Evolutionary conservation across 2,329 filamentous ascomycete genomes (phyloP), one percentile per base, ranked within the genome.

Genomic region (Laburnicola sp.): DNA sequence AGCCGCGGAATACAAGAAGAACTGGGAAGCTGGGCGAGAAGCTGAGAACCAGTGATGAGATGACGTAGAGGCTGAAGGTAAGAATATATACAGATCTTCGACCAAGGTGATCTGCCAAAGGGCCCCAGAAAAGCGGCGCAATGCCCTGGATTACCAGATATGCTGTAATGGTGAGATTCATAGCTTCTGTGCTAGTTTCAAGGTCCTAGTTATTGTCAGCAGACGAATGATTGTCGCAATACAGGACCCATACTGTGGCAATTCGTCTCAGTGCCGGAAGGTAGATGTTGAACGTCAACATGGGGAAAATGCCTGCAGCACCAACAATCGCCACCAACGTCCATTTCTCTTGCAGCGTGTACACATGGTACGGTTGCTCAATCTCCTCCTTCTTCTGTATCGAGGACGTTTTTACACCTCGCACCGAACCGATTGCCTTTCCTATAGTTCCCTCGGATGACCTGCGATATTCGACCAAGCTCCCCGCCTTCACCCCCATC

Each of bases 101-200:
- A 0, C 80, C 80, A 4, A 75, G 54, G 0, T 68, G 67, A 54
- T 82, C 80, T 0, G 78, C 78, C 6, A 82, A 64, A 0, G 78
- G 73, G 6, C 75, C 77, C 75, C 77, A 81, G 44, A 82, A 68
- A 3, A 75, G 68, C 0, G 80, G 79, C 2, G 77, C 74, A 11
- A 82, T 62, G 4, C 77, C 80, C 64, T 82, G 80, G 3, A 80
- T 66, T 43, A 65, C 48, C 54, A 74, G 59, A 38, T 69, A 74
- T 27, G 63, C 58, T 8, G 64, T 72, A n/a, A 74, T 54, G 8
- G 66, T 69, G 32, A 72, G 45, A 27, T 68, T 68, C 26, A 72
- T 66, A 31, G 59, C 43, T 6, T 55, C 56, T 7, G 56, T 54
- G 10, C 62, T 63, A 6, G 66, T 56, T 34, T 60, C 42, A 23